Evolutionary conservation across 805 yeast species (phyloP).

Genomic region (Priceomyces melissophilus): DNA sequence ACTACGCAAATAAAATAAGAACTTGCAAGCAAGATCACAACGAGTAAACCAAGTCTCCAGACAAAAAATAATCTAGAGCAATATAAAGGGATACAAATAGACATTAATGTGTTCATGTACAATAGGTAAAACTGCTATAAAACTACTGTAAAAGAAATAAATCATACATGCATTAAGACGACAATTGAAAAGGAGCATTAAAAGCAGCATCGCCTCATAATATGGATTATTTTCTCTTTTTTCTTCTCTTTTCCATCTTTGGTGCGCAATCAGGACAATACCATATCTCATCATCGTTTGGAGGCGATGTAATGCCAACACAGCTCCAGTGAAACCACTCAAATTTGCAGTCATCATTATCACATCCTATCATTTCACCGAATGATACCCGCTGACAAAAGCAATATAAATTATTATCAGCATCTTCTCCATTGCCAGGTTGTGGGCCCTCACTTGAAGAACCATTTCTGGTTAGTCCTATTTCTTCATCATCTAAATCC

Average conservation of each 20-base stretch:
- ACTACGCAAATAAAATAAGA: too few relatives aligned
- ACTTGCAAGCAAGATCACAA: too few relatives aligned
- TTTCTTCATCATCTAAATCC: constrained; percentile 17
- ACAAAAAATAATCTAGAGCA: too few relatives aligned
- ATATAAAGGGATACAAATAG: too few relatives aligned
- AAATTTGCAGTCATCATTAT: constrained; percentile 77
- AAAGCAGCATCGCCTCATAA: background rate
- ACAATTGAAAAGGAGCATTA: background rate
- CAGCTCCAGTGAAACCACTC: constrained; percentile 98
- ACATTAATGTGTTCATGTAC: too few relatives aligned
- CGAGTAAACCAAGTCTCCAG: too few relatives aligned
- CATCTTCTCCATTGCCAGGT: constrained; percentile 37
- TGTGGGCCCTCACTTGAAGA: constrained; percentile 16
- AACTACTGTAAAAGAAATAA: too few relatives aligned
- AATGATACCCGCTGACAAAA: constrained; percentile 92
- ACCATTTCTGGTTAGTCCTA: constrained; percentile 5
- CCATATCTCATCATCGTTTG: constrained; percentile 80
- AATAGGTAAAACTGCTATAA: too few relatives aligned
- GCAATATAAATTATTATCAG: constrained; percentile 61
- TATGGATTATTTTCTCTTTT: constrained; percentile 29
- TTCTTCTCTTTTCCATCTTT: constrained; percentile 43
- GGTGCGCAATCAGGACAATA: constrained; percentile 81
- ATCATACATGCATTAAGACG: background rate
- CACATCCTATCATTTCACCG: constrained; percentile 98
- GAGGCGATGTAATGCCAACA: constrained; percentile 85